Evolutionary conservation across 1,284 basidiomycete genomes (phyloP), one percentile per base, ranked within the genome.

Genomic region (Singerocomus inundabilis): DNA sequence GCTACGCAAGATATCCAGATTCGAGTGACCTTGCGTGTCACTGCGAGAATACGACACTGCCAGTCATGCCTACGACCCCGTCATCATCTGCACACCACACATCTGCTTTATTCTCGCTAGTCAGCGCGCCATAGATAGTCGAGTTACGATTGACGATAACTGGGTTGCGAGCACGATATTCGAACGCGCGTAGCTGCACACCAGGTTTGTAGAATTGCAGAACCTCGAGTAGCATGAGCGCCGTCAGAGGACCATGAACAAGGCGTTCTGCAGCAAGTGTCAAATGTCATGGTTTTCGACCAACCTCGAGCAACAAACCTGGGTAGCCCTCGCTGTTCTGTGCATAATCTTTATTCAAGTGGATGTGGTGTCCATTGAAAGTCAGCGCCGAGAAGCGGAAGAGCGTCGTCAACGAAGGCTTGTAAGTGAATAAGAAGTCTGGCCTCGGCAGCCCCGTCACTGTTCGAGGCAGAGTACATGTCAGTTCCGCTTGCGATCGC

Each of bases 321-420:
- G 81, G 77, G 58, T 91, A 88, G 10, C 87, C 86, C 68, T 93
- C 87, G n/a, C 72, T 74, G 21, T 71, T 65, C 41, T 77, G 79
- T 12, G 87, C 80, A 62, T 85, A 91, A 25, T 83, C 79, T 54
- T 79, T 80, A 69, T 90, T 84, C 11, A 88, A 73, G 64, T 90
- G 87, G 55, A 90, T 86, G 52, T 80, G 74, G 58, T 90, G 86
- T 9, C 79, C 82, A 56, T 90, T 88, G 70, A 88, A 91, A 51
- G 85, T 93, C 32, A 93, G 72, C 13, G 91, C 88, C 10, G 88
- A 91, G 71, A 88, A 93, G 10, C 89, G 82, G 73, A 93, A 93
- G 21, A 93, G 73, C 2, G 85, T 89, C 6, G 83, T 82, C 31
- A 81, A 67, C 18, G 78, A 82, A 10, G 90, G 89, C 9, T 72